phyloP scores from a whole-genome alignment of 257 asterid species.

The Ajuga chamaepitys region DNA sequence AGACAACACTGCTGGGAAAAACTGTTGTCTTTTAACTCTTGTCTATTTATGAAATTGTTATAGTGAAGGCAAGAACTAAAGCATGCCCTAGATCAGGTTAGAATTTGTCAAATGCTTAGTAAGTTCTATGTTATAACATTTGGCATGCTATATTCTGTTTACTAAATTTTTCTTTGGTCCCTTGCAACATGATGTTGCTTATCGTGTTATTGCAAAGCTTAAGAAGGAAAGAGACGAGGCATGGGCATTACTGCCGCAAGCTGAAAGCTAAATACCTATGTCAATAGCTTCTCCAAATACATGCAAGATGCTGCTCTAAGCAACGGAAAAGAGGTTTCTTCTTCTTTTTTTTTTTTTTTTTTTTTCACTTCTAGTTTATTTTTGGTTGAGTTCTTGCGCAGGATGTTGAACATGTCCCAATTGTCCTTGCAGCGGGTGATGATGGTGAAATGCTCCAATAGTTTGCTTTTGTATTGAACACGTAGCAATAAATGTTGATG shows the following conservation, averaged over 20 bases:
- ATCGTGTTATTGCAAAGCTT: constrained; percentile 97
- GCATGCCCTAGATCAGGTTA: constrained; percentile 94
- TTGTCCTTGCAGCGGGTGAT: constrained; percentile 56
- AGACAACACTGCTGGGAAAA: too few relatives aligned
- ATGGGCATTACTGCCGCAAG: constrained; percentile 65
- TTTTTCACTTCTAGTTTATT: neutral
- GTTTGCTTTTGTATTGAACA: too few relatives aligned
- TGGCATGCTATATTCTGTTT: constrained; percentile 1
- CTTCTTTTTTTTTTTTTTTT: too few relatives aligned
- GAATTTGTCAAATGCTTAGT: neutral
- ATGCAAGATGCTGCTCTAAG: constrained; percentile 39
- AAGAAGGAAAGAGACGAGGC: constrained; percentile 99
- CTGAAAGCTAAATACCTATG: constrained; percentile 78
- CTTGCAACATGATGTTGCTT: constrained; percentile 96
- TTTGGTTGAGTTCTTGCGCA: neutral
- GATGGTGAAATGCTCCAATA: constrained; percentile 61
- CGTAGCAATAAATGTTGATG: too few relatives aligned
- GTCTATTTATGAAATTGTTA: too few relatives aligned
- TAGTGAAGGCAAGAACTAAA: constrained; percentile 97
- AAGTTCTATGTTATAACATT: neutral
- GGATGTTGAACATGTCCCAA: constrained; percentile 13
- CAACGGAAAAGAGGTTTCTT: constrained; percentile 99
- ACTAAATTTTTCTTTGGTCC: constrained; percentile 5
- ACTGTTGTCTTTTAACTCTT: too few relatives aligned
- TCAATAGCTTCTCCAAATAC: constrained; percentile 35